Evolutionary conservation across 2,329 filamentous ascomycete genomes (phyloP).

Genomic region (Lachnellula suecica): DNA sequence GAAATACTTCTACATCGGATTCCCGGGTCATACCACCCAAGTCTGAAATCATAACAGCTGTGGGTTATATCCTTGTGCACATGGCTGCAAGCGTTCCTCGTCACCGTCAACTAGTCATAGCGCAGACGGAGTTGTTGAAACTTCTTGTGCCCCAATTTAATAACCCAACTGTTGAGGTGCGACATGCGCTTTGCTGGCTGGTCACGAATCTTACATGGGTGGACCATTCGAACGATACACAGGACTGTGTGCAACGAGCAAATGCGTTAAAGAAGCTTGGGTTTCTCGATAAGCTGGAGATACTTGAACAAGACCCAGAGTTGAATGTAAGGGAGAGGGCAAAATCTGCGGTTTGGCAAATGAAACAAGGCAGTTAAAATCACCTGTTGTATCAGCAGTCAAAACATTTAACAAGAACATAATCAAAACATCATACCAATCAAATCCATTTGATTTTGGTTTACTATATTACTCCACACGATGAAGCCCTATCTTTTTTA

Average conservation of each 20-base stretch:
- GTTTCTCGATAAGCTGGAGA: slow-evolving; percentile 64
- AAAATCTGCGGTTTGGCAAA: slow-evolving; percentile 74
- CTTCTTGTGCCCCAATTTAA: slow-evolving; percentile 71
- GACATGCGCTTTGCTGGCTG: slow-evolving; percentile 78
- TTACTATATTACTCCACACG: no score
- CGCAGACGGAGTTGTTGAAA: slow-evolving; percentile 73
- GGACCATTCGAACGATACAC: slow-evolving; percentile 69
- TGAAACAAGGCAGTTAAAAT: slow-evolving; percentile 42
- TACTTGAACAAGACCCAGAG: slow-evolving; percentile 67
- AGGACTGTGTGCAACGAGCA: slow-evolving; percentile 65
- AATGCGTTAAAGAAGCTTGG: slow-evolving; percentile 69
- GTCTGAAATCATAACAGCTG: slow-evolving; percentile 71
- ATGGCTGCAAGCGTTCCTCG: slow-evolving; percentile 78
- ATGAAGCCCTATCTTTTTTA: no score
- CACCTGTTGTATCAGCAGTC: no score
- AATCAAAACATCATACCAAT: no score
- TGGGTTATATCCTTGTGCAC: slow-evolving; percentile 83
- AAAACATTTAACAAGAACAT: no score
- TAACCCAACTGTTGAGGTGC: slow-evolving; percentile 71
- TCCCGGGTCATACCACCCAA: slow-evolving; percentile 55
- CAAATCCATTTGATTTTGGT: no score
- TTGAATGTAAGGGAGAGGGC: slow-evolving; percentile 82
- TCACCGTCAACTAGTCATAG: slow-evolving; percentile 75
- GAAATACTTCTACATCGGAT: slow-evolving; percentile 39
- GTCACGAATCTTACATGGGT: slow-evolving; percentile 83